A percentile compares a stretch with the other conserved stretches of the same genome.
phyloP scores from a whole-genome alignment of 2,329 filamentous ascomycete species.

The Aureobasidium sp. region DNA sequence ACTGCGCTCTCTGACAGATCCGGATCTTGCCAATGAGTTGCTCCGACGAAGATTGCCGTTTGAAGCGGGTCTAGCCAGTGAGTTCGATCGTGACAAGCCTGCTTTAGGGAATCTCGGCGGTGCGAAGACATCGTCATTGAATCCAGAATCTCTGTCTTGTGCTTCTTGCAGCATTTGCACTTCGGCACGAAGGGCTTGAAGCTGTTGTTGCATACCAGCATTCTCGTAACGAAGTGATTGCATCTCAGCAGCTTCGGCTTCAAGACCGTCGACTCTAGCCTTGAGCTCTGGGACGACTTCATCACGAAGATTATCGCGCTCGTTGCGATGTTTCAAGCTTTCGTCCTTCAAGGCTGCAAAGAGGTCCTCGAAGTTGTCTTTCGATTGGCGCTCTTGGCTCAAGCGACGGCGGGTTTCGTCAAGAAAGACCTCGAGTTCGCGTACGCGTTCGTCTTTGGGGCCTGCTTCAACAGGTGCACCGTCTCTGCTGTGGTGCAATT shows the following conservation, averaged over 20 bases:
- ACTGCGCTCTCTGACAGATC: slow-evolving; percentile 31
- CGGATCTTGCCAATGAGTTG: slow-evolving; percentile 21
- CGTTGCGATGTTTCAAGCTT: slow-evolving; percentile 71
- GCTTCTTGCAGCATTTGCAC: slow-evolving; percentile 40
- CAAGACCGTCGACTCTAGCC: slow-evolving; percentile 68
- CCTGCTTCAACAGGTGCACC: slow-evolving; percentile 22
- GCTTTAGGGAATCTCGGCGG: slow-evolving; percentile 23
- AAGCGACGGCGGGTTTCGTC: slow-evolving; percentile 78
- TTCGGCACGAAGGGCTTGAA: slow-evolving; percentile 55
- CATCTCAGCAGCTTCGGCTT: slow-evolving; percentile 62
- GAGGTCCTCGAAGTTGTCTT: slow-evolving; percentile 90
- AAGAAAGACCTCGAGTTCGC: slow-evolving; percentile 69
- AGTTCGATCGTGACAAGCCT: slow-evolving; percentile 41
- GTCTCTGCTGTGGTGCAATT: slow-evolving; percentile 48
- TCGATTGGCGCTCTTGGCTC: slow-evolving; percentile 74
- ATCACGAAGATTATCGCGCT: slow-evolving; percentile 85
- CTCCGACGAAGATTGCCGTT: slow-evolving; percentile 23
- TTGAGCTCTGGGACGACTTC: slow-evolving; percentile 75
- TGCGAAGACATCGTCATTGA: slow-evolving; percentile 44
- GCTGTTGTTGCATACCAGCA: slow-evolving; percentile 78
- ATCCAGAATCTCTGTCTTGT: slow-evolving; percentile 33
- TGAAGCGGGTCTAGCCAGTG: slow-evolving; percentile 49
- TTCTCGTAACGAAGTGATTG: slow-evolving; percentile 71
- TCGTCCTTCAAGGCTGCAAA: slow-evolving; percentile 76
- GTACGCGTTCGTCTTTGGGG: slow-evolving; percentile 50